A percentile compares a stretch with the other conserved stretches of the same genome.
These are phyloP conservation scores for Tetrapisispora namnaoensis DNA, from an alignment of 805 yeast genomes.

Conservation along the genomic window DNA sequence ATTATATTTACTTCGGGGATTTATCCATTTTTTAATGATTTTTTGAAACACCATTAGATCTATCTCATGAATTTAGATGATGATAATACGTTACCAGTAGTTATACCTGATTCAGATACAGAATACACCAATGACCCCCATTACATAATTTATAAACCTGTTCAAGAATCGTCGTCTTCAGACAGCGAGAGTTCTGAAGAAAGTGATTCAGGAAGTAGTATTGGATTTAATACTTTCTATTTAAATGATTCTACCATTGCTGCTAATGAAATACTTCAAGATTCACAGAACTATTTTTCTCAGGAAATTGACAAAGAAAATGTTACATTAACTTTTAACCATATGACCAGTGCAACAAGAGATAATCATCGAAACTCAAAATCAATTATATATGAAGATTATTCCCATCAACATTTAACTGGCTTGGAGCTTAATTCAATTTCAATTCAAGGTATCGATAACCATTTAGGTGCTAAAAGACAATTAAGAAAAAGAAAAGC, in stretches of 20 bases:
- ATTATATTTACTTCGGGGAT: not conserved
- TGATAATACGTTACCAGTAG: not conserved
- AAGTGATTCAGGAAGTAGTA: not conserved
- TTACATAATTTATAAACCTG: not conserved
- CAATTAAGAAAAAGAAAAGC: slow-evolving; percentile 26
- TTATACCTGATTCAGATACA: slow-evolving; percentile 2
- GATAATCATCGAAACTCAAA: not conserved
- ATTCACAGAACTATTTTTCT: not conserved
- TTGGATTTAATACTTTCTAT: not conserved
- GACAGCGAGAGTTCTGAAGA: not conserved
- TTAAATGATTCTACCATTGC: not conserved
- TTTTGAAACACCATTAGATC: not conserved
- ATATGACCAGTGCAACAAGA: not conserved
- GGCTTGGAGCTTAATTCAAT: no score
- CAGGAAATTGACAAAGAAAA: not conserved
- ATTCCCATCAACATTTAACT: not conserved
- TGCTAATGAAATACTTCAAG: not conserved
- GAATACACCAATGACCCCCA: not conserved
- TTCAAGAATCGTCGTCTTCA: not conserved
- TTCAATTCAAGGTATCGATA: no score
- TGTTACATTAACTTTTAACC: not conserved
- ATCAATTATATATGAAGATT: no score
- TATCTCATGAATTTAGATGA: slow-evolving; percentile 3
- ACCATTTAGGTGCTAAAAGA: slow-evolving; percentile 5
- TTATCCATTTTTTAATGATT: not conserved